phyloP scores from a whole-genome alignment of 495 filamentous ascomycete genomes.

The Lepraria neglecta region DNA sequence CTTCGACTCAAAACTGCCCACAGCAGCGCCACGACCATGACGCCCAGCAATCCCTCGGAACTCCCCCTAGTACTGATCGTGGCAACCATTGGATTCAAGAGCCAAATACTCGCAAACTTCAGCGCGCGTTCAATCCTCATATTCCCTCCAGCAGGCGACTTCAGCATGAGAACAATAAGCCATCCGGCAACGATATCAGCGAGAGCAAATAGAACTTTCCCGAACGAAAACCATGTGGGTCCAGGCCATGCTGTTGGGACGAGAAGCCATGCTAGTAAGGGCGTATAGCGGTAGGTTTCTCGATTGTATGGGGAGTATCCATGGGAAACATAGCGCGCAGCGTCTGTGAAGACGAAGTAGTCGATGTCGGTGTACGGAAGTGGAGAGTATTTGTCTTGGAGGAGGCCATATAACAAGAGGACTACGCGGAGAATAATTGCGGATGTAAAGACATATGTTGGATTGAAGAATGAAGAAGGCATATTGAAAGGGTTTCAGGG shows the following conservation, averaged over 20 bases:
- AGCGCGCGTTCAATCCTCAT: conserved; percentile 52
- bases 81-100: conserved; percentile 96
- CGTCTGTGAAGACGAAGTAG: conserved; percentile 98
- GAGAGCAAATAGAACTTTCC: conserved; percentile 79
- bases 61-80: conserved; percentile 91
- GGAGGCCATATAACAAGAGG: conserved; percentile 78
- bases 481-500: not conserved
- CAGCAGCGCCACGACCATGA: conserved; percentile 71
- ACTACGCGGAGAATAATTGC: conserved; percentile 61
- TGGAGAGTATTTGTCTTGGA: conserved; percentile 83
- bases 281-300: conserved; percentile 96
- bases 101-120: conserved; percentile 76
- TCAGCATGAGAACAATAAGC: conserved; percentile 65
- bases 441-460: conserved; percentile 55
- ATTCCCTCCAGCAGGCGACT: conserved; percentile 30
- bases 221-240: conserved; percentile 66
- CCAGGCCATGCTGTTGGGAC: conserved; percentile 65
- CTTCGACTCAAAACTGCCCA: conserved; percentile 64
- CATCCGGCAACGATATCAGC: conserved; percentile 83
- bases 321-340: conserved; percentile 64
- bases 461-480: conserved; percentile 35
- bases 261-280: conserved; percentile 82
- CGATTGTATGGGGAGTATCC: conserved; percentile 71
- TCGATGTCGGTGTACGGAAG: conserved; percentile 99
- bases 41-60: conserved; percentile 82